Evolutionary conservation across 805 yeast species (phyloP).

Genomic region (Candida multigemmis): DNA sequence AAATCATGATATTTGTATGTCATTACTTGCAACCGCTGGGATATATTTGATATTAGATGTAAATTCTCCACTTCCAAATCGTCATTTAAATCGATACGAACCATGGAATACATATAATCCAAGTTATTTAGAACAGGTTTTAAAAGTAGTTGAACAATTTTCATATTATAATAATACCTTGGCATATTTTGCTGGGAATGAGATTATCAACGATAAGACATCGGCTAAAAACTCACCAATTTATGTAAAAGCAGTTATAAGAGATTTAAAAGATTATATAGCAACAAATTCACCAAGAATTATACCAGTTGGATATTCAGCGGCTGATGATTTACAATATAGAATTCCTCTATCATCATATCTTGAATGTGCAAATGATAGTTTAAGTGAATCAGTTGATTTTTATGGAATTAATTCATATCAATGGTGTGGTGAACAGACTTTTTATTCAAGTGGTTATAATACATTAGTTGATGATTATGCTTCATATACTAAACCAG

Average conservation of each 20-base stretch:
- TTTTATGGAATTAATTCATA: slow-evolving; percentile 76
- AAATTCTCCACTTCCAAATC: slow-evolving; percentile 72
- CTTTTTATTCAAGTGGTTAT: slow-evolving; percentile 68
- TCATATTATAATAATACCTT: slow-evolving; percentile 80
- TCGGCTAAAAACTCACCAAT: slow-evolving; percentile 64
- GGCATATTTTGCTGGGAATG: slow-evolving; percentile 90
- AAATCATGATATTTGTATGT: slow-evolving; percentile 86
- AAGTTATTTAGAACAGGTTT: slow-evolving; percentile 65
- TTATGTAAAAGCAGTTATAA: slow-evolving; percentile 67
- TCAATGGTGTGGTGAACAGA: slow-evolving; percentile 85
- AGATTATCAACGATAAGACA: slow-evolving; percentile 69
- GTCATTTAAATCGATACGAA: slow-evolving; percentile 81
- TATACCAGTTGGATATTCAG: slow-evolving; percentile 92
- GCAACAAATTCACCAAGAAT: slow-evolving; percentile 45
- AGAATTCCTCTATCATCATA: slow-evolving; percentile 72
- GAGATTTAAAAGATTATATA: slow-evolving; percentile 76
- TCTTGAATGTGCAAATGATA: slow-evolving; percentile 61
- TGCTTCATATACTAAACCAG: slow-evolving; percentile 58
- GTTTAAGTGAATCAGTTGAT: slow-evolving; percentile 52
- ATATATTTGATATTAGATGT: slow-evolving; percentile 89
- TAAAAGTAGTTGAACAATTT: slow-evolving; percentile 73
- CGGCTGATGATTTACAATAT: slow-evolving; percentile 83
- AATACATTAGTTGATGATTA: slow-evolving; percentile 63
- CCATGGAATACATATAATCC: slow-evolving; percentile 85
- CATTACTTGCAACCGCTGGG: slow-evolving; percentile 82